A percentile compares a stretch with the other conserved stretches of the same genome.
These are phyloP conservation scores for Knufia petricola DNA, from an alignment of 2,329 filamentous ascomycete genomes.

Conservation along the genomic window DNA sequence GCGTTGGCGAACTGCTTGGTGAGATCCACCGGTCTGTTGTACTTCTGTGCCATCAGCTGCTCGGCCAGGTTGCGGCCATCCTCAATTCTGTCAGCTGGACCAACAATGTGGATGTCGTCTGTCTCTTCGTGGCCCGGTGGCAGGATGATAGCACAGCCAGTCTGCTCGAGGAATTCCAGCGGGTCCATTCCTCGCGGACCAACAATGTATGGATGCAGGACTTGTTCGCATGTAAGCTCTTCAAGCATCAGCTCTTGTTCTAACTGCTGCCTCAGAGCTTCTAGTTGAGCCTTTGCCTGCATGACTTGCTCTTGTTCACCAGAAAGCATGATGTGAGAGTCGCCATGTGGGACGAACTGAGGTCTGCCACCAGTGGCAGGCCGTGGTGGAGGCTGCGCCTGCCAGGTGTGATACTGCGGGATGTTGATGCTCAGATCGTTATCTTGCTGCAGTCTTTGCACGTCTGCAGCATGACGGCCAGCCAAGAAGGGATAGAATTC, in stretches of 20 bases:
- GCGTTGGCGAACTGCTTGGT: slow-evolving; percentile 67
- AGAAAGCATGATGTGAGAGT: slow-evolving; percentile 72
- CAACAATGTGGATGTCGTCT: slow-evolving; percentile 75
- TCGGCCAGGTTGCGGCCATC: slow-evolving; percentile 72
- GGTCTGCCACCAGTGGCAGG: slow-evolving; percentile 43
- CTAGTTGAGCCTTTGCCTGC: slow-evolving; percentile 68
- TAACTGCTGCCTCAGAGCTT: slow-evolving; percentile 66
- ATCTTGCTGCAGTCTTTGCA: slow-evolving; percentile 59
- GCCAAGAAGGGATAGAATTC: slow-evolving; percentile 96
- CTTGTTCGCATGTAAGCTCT: slow-evolving; percentile 71
- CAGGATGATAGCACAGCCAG: slow-evolving; percentile 79
- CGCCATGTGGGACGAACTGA: slow-evolving; percentile 59
- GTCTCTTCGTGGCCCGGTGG: slow-evolving; percentile 67
- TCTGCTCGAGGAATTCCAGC: slow-evolving; percentile 80
- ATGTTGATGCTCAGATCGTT: slow-evolving; percentile 74
- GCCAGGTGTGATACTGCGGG: slow-evolving; percentile 70
- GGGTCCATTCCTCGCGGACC: slow-evolving; percentile 70
- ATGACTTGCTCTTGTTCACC: slow-evolving; percentile 79
- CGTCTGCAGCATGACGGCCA: slow-evolving; percentile 60
- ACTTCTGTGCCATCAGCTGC: slow-evolving; percentile 79
- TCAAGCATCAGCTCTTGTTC: slow-evolving; percentile 66
- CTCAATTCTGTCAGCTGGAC: slow-evolving; percentile 63
- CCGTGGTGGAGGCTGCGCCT: slow-evolving; percentile 55
- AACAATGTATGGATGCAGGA: slow-evolving; percentile 89
- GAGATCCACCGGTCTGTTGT: slow-evolving; percentile 73